A percentile compares a stretch with the other conserved stretches of the same genome.
phyloP scores from a whole-genome alignment of 208 protist genomes.

The Leishmania tropica region DNA sequence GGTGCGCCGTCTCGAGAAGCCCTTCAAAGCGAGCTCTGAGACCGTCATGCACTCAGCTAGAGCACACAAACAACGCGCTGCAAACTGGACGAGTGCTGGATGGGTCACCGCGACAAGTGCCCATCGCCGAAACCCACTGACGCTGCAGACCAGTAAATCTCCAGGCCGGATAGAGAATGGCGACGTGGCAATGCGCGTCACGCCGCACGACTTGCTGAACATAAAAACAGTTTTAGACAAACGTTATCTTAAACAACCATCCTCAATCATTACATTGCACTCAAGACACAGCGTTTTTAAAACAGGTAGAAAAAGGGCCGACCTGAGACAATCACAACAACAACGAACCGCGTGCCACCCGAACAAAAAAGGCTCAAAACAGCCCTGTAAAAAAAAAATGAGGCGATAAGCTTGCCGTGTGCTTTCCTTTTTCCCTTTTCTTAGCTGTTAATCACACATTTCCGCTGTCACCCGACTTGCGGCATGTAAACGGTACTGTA shows the following conservation, averaged over 20 bases:
- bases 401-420: not conserved
- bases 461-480: not conserved
- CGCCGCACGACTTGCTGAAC: too few species aligned
- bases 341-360: not conserved
- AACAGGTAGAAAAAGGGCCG: not conserved
- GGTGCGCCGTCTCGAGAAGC: not conserved
- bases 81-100: not conserved
- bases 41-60: not conserved
- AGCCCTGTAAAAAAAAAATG: constrained; percentile 11
- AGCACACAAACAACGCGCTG: not conserved
- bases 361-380: constrained; percentile 3
- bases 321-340: not conserved
- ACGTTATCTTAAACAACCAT: not conserved
- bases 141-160: not conserved
- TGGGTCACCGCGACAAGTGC: not conserved
- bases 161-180: not conserved
- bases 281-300: not conserved
- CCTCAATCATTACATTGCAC: not conserved
- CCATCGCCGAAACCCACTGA: not conserved
- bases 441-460: not conserved
- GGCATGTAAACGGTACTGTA: not conserved
- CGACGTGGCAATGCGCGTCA: not conserved
- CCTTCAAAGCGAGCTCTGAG: not conserved
- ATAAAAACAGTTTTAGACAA: not conserved
- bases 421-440: not conserved